Conservation (phyloP, 495 filamentous ascomycete genomes). For the Corynascus novoguineensis region DNA sequence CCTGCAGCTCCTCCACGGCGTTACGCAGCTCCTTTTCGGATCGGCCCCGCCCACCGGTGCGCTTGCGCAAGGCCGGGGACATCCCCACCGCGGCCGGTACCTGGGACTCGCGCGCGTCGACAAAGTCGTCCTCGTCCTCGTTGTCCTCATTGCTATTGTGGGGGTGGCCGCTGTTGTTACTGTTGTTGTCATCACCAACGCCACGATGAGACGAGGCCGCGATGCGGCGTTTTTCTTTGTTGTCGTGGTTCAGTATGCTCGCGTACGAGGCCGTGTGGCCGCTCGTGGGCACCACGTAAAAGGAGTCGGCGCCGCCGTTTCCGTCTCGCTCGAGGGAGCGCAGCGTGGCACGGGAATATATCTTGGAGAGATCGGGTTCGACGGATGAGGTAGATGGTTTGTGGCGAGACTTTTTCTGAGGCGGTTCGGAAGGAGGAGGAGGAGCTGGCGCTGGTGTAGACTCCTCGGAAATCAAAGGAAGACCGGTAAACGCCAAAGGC, state of each 20-base stretch:
- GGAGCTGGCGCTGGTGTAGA: constrained; percentile 22
- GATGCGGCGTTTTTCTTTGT: constrained; percentile 55
- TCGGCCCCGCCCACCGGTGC: constrained; percentile 26
- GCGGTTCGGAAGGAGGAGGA: constrained; percentile 22
- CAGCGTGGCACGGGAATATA: constrained; percentile 77
- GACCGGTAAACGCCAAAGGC: constrained; percentile 83
- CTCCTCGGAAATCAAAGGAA: constrained; percentile 64
- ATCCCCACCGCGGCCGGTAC: no score
- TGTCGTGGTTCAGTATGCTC: constrained; percentile 68
- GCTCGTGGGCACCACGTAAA: constrained; percentile 89
- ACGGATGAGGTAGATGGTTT: constrained; percentile 33
- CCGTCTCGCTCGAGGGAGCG: constrained; percentile 51
- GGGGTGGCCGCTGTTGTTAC: no score
- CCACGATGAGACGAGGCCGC: constrained; percentile 33
- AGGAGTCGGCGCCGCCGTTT: constrained; percentile 64
- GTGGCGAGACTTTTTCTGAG: constrained; percentile 39
- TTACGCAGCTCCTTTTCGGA: constrained; percentile 42
- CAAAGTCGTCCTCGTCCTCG: constrained; percentile 64
- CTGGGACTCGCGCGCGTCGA: constrained; percentile 76
- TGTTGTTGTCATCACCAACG: constrained; percentile 32
- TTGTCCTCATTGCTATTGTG: constrained; percentile 44
- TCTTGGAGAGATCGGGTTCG: constrained; percentile 68
- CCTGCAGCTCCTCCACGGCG: constrained; percentile 72
- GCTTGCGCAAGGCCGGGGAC: constrained; percentile 21
- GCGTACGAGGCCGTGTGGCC: constrained; percentile 89